Evolutionary conservation across 805 yeast species (phyloP).

Genomic region (Kluyveromyces wickerhamii): DNA sequence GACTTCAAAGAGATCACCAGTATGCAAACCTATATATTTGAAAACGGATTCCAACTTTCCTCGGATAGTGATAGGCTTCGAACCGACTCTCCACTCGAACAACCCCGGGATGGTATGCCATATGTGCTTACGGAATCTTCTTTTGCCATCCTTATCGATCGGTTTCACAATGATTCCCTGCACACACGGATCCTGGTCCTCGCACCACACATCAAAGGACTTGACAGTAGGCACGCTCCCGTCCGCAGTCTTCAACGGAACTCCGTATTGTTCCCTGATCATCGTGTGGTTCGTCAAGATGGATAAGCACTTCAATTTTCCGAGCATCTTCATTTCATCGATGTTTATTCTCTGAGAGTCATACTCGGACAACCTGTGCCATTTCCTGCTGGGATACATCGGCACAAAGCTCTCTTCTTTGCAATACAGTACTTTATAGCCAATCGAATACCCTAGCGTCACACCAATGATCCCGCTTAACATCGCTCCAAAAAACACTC

Average conservation of each 20-base stretch:
- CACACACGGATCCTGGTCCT: slow-evolving; percentile 25
- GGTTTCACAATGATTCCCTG: slow-evolving; percentile 21
- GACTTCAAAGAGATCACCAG: slow-evolving; percentile 20
- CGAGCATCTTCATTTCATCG: slow-evolving; percentile 15
- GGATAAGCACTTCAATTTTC: slow-evolving; percentile 18
- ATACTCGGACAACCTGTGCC: slow-evolving; percentile 17
- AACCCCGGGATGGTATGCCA: slow-evolving; percentile 23
- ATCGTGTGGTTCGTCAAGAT: slow-evolving; percentile 23
- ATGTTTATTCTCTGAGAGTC: slow-evolving; percentile 19
- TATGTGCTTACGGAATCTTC: slow-evolving; percentile 5
- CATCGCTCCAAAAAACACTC: slow-evolving; percentile 11
- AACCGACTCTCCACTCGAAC: slow-evolving; percentile 22
- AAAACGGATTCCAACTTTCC: slow-evolving; percentile 12
- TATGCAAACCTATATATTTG: slow-evolving; percentile 16
- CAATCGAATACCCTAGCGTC: slow-evolving; percentile 22
- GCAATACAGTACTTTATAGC: slow-evolving; percentile 22
- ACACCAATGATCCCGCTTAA: slow-evolving; percentile 13
- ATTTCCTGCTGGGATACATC: slow-evolving; percentile 18
- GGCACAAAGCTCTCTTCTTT: slow-evolving; percentile 23
- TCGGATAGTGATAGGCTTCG: slow-evolving; percentile 17
- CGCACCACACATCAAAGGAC: slow-evolving; percentile 25
- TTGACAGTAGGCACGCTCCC: slow-evolving; percentile 15
- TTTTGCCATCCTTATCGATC: slow-evolving; percentile 8
- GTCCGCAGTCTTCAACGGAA: slow-evolving; percentile 20
- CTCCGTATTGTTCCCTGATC: slow-evolving; percentile 27